phyloP scores from a whole-genome alignment of 441 rosid species.

The Adansonia grandidieri region DNA sequence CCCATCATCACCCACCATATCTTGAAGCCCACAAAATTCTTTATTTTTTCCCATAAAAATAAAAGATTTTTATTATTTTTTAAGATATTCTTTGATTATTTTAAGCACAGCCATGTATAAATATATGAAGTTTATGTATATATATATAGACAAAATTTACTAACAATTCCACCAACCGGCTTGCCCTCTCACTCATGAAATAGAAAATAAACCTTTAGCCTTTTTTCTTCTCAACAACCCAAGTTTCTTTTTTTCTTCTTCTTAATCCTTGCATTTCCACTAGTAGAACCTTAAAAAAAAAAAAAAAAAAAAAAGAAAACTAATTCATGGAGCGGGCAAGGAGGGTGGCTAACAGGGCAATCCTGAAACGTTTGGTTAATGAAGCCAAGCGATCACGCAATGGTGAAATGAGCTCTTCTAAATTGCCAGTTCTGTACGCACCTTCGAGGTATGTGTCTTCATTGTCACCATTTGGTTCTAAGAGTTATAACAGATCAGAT shows the following conservation, averaged over 20 bases:
- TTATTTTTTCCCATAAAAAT: conserved; percentile 7
- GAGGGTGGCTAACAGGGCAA: conserved; percentile 78
- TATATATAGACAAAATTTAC: conserved; percentile 18
- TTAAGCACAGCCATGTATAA: not conserved
- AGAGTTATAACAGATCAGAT: conserved; percentile 40
- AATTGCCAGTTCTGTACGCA: conserved; percentile 47
- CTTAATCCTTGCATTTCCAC: conserved; percentile 8
- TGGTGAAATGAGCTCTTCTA: conserved; percentile 32
- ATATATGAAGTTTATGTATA: too few relatives aligned
- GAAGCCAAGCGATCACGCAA: conserved; percentile 57
- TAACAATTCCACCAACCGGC: conserved; percentile 26
- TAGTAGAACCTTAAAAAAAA: not conserved
- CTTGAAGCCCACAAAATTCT: conserved; percentile 13
- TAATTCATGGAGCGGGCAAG: conserved; percentile 84
- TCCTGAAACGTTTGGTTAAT: conserved; percentile 64
- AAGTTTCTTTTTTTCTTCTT: conserved; percentile 23
- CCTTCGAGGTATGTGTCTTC: conserved; percentile 86
- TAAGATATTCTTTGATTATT: conserved; percentile 16
- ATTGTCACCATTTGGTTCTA: conserved; percentile 55
- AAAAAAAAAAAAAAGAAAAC: not conserved
- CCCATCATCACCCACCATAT: conserved; percentile 8
- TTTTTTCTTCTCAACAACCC: conserved; percentile 37
- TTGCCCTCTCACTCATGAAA: conserved; percentile 11
- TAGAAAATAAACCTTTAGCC: not conserved
- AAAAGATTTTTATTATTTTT: not conserved